phyloP scores from a whole-genome alignment of 768 basidiomycete genomes.

The Auricularia sp. region DNA sequence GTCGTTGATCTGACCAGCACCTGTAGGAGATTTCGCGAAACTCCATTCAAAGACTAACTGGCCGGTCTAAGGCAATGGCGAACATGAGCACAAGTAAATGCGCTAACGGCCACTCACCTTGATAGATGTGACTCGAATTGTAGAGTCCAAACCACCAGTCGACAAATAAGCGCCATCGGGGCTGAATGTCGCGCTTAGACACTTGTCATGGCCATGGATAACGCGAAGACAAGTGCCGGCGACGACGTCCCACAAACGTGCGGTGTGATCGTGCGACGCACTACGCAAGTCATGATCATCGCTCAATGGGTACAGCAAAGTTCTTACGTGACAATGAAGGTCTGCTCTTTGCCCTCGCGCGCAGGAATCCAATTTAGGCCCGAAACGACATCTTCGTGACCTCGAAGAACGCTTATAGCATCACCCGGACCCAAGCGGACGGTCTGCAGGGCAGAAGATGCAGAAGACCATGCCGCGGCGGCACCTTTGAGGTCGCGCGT shows the following conservation, averaged over 20 bases:
- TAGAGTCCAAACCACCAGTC: conserved; percentile 41
- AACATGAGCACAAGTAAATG: neutral
- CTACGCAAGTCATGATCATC: conserved; percentile 25
- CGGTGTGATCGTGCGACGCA: conserved; percentile 70
- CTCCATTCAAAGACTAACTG: neutral
- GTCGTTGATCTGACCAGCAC: neutral
- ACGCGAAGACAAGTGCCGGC: conserved; percentile 66
- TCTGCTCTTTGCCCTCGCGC: conserved; percentile 21
- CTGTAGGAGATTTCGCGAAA: neutral
- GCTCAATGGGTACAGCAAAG: conserved; percentile 6
- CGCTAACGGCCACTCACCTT: neutral
- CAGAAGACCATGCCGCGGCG: conserved; percentile 20
- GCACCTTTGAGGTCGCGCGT: conserved; percentile 17
- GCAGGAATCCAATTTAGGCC: conserved; percentile 61
- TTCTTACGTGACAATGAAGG: conserved; percentile 62
- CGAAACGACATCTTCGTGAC: conserved; percentile 58
- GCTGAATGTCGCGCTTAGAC: conserved; percentile 69
- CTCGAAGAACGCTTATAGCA: conserved; percentile 29
- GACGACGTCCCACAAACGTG: conserved; percentile 73
- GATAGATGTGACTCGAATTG: neutral
- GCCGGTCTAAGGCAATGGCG: neutral
- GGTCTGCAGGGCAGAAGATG: conserved; percentile 3
- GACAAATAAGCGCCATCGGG: conserved; percentile 64
- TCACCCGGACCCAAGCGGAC: conserved; percentile 5
- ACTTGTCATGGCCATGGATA: conserved; percentile 65